phyloP scores from a whole-genome alignment of 331 rosid species.

The Phaseolus coccineus region DNA sequence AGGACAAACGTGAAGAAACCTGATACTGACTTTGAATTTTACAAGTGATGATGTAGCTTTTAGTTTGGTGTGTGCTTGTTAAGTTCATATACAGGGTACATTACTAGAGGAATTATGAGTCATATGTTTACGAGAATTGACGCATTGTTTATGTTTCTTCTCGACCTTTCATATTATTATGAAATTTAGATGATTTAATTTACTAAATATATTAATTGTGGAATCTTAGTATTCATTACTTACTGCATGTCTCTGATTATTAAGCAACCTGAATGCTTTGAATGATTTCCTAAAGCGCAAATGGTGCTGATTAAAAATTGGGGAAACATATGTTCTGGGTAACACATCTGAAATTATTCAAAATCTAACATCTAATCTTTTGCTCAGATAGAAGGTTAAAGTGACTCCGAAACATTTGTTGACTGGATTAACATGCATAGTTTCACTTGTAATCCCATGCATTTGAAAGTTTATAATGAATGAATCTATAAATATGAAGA shows the following conservation, averaged over 20 bases:
- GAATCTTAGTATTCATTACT: conserved; percentile 1
- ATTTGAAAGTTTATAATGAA: too few relatives aligned
- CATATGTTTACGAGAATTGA: conserved; percentile 14
- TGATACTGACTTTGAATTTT: conserved; percentile 96
- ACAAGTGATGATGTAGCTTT: conserved; percentile 72
- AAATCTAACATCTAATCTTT: neutral
- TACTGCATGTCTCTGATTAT: conserved; percentile 4
- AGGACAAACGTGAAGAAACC: conserved; percentile 98
- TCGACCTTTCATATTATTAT: conserved; percentile 16
- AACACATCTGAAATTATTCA: neutral
- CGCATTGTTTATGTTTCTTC: conserved; percentile 18
- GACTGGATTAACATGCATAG: neutral
- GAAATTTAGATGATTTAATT: conserved; percentile 28
- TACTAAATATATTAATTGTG: conserved; percentile 25
- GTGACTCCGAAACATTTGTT: neutral
- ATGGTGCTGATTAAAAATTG: neutral
- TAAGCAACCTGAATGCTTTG: neutral
- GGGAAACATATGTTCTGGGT: neutral
- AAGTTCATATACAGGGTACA: conserved; percentile 26
- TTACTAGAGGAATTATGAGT: conserved; percentile 35
- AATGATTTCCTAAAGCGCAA: neutral
- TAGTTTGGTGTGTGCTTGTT: neutral
- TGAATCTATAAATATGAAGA: neutral
- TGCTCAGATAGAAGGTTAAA: neutral
- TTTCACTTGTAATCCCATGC: neutral